These are phyloP conservation scores for Mortierella sp. DNA, from an alignment of 371 early-diverging fungal species.

Conservation along the genomic window DNA sequence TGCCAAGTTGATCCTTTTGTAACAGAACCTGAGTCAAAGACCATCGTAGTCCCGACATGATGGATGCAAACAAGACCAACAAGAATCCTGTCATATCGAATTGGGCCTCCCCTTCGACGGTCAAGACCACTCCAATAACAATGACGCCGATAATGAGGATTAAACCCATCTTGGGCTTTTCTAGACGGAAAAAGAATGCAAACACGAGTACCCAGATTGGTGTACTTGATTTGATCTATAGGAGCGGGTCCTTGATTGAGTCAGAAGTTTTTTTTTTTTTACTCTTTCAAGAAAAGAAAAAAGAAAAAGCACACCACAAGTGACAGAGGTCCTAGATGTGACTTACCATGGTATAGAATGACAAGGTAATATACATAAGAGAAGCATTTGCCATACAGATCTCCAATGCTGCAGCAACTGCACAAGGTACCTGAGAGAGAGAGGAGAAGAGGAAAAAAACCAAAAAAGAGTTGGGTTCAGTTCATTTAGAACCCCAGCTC, in stretches of 20 bases:
- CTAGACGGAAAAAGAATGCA: constrained; percentile 89
- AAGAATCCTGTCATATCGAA: constrained; percentile 79
- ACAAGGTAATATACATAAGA: constrained; percentile 83
- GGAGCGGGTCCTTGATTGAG: neutral
- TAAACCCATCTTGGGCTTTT: constrained; percentile 72
- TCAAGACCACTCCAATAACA: constrained; percentile 84
- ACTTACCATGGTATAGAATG: constrained; percentile 92
- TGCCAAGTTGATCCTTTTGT: constrained; percentile 71
- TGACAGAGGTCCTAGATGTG: neutral
- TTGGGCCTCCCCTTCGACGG: constrained; percentile 80
- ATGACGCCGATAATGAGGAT: constrained; percentile 81
- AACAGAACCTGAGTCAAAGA: constrained; percentile 87
- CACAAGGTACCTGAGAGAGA: constrained; percentile 78
- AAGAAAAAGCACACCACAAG: neutral
- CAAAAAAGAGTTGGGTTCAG: no score
- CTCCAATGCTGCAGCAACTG: constrained; percentile 88
- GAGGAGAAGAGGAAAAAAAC: no score
- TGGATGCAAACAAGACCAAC: constrained; percentile 77
- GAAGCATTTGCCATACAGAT: constrained; percentile 90
- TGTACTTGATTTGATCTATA: constrained; percentile 83
- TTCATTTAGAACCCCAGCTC: no score
- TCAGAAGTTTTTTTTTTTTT: neutral
- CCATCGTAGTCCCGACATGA: constrained; percentile 86
- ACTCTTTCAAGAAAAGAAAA: neutral
- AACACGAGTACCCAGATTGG: constrained; percentile 92